Base-by-base conservation (phyloP, 805 yeast species). In the Starmerella tilneyi region DNA sequence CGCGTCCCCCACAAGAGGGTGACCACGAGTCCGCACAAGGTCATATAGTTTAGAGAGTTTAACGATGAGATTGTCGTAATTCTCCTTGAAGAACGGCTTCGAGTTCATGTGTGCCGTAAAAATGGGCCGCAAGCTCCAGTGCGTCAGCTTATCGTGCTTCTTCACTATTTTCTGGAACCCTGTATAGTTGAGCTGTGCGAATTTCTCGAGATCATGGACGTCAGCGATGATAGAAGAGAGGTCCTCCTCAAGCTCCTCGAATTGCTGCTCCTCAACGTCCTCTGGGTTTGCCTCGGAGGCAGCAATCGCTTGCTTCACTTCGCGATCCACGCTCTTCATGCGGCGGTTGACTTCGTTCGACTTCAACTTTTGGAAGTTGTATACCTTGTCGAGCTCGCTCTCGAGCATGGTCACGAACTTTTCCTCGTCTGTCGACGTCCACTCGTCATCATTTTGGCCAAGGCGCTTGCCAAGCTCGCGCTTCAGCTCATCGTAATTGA, bases 121-220 rank as follows among this genome's bases (percentile, higher is more conserved):
- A 49, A 89, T 83, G 7, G 98, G 97, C 62, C 80, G 82, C 60
- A 92, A 72, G 45, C 76, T 78, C 71, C 78, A 79, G 29, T 72
- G 71, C 15, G 97, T 88, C 52, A 76, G 75, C 65, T 92, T 92
- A 66, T 92, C 98, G 64, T 92, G 98, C 66, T 92, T 92, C 68
- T 92, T 92, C 60, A 92, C 76, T 56, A 92, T 92, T 65, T 92
- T 92, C 64, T 85, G 95, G 70, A 92, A 92, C 2, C 98, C 98
- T 17, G 95, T 88, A 69, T 92, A 92, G 65, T 92, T 92, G 60
- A 92, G 74, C 51, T 94, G 75, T 16, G 96, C 77, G 63, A 84
- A 92, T 63, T 89, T 89, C 53, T 95, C 95, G 58, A 92, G 73
- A 63, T 92, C 98, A 60, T 92, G 96, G 36, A 92, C 96, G 66